Base-by-base conservation (phyloP, 192 early-diverging fungal genomes). In the Gamsiella multidivaricata region DNA sequence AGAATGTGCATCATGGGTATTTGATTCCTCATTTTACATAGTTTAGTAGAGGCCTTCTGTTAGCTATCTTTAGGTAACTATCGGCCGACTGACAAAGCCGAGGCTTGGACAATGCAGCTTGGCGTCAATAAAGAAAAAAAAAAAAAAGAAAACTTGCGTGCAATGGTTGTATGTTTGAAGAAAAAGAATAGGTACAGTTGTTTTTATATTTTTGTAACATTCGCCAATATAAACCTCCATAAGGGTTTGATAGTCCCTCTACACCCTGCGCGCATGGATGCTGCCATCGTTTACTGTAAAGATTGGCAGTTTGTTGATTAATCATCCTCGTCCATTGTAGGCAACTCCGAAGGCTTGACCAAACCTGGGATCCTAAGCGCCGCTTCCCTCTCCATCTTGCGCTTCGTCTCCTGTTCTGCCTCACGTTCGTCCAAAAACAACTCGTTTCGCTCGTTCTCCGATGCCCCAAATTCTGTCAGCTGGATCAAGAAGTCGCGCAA, bases 401-500 rank as follows among this genome's bases (percentile, higher is more conserved):
- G 89, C 82, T 91, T 94, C 51, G 65, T 67, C 66, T 93, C 91
- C 17, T 90, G 81, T 65, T 95, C 94, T 29, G 86, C 87, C 84
- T 99, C 97, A 61, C 92, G 87, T 74, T 98, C 97, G 59, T 95
- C 94, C 70, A 95, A 83, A 75, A 88, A 98, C 51, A 98, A 78
- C 36, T 92, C 92, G 37, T 89, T 87, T 61, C 93, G 92, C 52
- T 93, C 94, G 20, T 39, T 69, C 37, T 78, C 74, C 10, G 74
- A 58, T 23, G 91, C 94, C 14, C 93, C 87, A 87, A 98, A 98
- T 85, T 99, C 97, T 83, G 96, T 91, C 58, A 95, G 80, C 75
- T 93, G 91, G 59, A 96, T 95, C 79, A 98, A 84, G 82, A 97
- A 99, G 84, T 99, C 98, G 81, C 98, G 91, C 69, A 99, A 84